Evolutionary conservation across 768 basidiomycete genomes (phyloP), one percentile per base, ranked within the genome.

Genomic region (Jaapia argillacea): DNA sequence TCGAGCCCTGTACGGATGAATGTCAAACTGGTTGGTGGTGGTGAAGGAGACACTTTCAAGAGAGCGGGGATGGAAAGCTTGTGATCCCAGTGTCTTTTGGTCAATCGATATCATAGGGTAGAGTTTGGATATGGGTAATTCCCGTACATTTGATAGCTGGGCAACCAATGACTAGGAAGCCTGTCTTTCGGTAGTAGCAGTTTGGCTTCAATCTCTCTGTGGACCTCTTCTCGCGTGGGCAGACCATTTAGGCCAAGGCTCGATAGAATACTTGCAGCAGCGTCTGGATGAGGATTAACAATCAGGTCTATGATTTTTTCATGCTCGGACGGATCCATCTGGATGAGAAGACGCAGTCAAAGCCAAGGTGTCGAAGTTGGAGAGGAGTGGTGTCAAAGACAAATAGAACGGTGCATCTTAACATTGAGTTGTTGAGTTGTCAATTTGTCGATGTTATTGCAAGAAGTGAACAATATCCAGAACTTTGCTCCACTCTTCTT

Each of bases 121-220:
- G n/a, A n/a, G n/a, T n/a, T n/a, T n/a, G n/a, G n/a, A n/a, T n/a
- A n/a, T n/a, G n/a, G n/a, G n/a, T n/a, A n/a, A n/a, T n/a, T n/a
- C n/a, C n/a, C 78, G 50, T 64, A 94, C 93, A 84, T 69, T 71
- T 94, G 92, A 63, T 92, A 92, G 25, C 70, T 71, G 42, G 81
- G 71, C 40, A 94, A 67, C 76, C 83, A 85, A 47, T 85, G 78
- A 5, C 69, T 64, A 2, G 82, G 85, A 16, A 94, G 62, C 25
- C 60, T 68, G 36, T 71, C 68, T 38, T 75, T 77, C 3, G 90
- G 90, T 18, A 80, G 63, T 24, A 94, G 67, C 20, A 94, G 65
- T 47, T 76, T 76, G 47, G 78, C 68, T 57, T 94, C 89, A 43
- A 97, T 79, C 46, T 83, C 74, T 41, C 59, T 66, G 56, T 79